Evolutionary conservation across 2,329 filamentous ascomycete genomes (phyloP).

Genomic region (Lojkania enalia): DNA sequence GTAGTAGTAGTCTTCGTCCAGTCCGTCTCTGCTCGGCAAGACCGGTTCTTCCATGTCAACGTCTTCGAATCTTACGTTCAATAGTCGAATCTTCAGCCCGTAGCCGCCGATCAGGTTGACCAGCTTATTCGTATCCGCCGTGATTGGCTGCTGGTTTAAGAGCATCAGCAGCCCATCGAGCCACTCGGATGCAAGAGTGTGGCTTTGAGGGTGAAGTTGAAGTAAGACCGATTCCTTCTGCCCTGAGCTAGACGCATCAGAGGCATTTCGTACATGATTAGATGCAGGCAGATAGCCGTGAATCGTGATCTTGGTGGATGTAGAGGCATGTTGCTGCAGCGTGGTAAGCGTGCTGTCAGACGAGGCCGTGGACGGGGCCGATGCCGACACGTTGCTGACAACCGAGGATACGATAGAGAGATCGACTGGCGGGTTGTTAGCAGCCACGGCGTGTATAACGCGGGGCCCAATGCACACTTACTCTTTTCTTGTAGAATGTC

Average conservation of each 20-base stretch:
- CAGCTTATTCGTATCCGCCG: conserved; percentile 90
- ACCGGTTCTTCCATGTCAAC: conserved; percentile 68
- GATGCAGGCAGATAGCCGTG: conserved; percentile 65
- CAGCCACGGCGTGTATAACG: conserved; percentile 27
- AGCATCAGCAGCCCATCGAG: conserved; percentile 94
- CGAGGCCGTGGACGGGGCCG: conserved; percentile 53
- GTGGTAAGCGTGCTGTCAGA: conserved; percentile 54
- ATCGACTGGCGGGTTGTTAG: conserved; percentile 62
- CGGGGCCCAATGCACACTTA: conserved; percentile 39
- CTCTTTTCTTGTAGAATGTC: conserved; percentile 75
- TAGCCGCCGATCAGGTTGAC: conserved; percentile 86
- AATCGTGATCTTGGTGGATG: conserved; percentile 86
- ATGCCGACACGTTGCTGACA: conserved; percentile 84
- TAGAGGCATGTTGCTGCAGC: conserved; percentile 27
- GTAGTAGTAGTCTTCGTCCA: conserved; percentile 95
- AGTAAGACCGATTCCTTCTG: conserved; percentile 73
- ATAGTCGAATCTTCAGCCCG: conserved; percentile 84
- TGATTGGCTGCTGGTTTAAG: conserved; percentile 92
- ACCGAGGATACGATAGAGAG: conserved; percentile 87
- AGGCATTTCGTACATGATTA: conserved; percentile 32
- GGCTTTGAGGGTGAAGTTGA: conserved; percentile 78
- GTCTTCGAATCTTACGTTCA: conserved; percentile 90
- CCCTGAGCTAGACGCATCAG: conserved; percentile 34
- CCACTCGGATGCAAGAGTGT: conserved; percentile 91
- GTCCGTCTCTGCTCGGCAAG: conserved; percentile 78